Base-by-base conservation (phyloP, 179 eudicot species). In the Actinidia arguta region DNA sequence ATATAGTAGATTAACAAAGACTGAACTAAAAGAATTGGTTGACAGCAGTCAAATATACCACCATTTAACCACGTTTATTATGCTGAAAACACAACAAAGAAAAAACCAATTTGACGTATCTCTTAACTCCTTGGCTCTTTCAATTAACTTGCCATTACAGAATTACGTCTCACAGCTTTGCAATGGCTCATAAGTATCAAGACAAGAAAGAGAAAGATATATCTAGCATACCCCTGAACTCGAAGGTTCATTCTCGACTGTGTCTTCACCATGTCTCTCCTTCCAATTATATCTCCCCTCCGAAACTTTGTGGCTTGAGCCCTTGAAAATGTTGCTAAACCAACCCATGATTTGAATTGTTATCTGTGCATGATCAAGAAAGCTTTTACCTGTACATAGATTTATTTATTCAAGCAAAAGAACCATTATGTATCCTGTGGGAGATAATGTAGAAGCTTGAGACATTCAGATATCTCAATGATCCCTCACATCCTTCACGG, bases 251-350 rank as follows among this genome's bases (percentile, higher is more conserved):
- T 91, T 86, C 85, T 89, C 90, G 27, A 61, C 61, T 22, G 92
- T 73, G 76, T 91, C 89, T 25, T 88, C 89, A 73, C 88, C 93
- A 88, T 90, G 89, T 85, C 88, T 86, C 47, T 50, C 80, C 63
- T 63, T 67, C 87, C 93, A 89, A 73, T 91, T 86, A 82, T 90
- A 84, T 13, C 81, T 90, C 68, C 93, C 94, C 84, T 88, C 94
- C 31, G 97, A 88, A 76, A 89, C 81, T 64, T 88, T 88, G 81
- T 91, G 89, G 82, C 83, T 88, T 48, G 96, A 92, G 82, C 94
- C 92, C 86, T 89, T 92, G 79, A 91, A 89, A 84, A 94, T 66
- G 82, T 91, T 92, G 91, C 89, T 91, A 72, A 92, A 90, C 98
- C 98, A 92, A 52, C 96, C 94, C 96, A 94, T 93, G 25, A 83